phyloP scores from a whole-genome alignment of 441 rosid species.

The Dalechampia spathulata region DNA sequence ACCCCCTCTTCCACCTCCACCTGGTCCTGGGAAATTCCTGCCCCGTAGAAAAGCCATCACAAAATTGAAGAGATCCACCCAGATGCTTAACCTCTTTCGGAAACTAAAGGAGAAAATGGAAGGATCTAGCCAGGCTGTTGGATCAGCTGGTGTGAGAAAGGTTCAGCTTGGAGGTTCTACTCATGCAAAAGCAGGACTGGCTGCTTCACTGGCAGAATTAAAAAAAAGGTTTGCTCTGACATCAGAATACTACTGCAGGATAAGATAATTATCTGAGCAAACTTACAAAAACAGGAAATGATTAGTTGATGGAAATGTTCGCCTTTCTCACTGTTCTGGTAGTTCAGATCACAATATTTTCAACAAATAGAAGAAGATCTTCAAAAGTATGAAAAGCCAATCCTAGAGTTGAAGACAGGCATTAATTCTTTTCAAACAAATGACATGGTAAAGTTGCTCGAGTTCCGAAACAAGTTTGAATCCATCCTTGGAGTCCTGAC shows the following conservation, averaged over 20 bases:
- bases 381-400: constrained; percentile 15
- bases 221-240: constrained; percentile 20
- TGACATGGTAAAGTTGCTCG: constrained; percentile 28
- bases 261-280: neutral
- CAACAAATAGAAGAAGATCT: constrained; percentile 29
- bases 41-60: neutral
- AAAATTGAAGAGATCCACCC: constrained; percentile 19
- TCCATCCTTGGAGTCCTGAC: constrained; percentile 23
- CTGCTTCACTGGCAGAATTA: constrained; percentile 16
- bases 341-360: constrained; percentile 25
- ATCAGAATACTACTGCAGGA: too few species aligned
- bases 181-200: constrained; percentile 18
- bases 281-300: neutral
- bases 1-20: constrained; percentile 13
- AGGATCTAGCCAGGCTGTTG: constrained; percentile 3
- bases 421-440: constrained; percentile 26
- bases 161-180: constrained; percentile 13
- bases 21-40: constrained; percentile 2
- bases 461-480: constrained; percentile 21
- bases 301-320: neutral
- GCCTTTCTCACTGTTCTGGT: neutral
- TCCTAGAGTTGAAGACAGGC: constrained; percentile 18
- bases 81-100: constrained; percentile 14
- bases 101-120: constrained; percentile 17
- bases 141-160: constrained; percentile 2